phyloP scores from a whole-genome alignment of 2,329 filamentous ascomycete species.

The Colletotrichum camelliae region DNA sequence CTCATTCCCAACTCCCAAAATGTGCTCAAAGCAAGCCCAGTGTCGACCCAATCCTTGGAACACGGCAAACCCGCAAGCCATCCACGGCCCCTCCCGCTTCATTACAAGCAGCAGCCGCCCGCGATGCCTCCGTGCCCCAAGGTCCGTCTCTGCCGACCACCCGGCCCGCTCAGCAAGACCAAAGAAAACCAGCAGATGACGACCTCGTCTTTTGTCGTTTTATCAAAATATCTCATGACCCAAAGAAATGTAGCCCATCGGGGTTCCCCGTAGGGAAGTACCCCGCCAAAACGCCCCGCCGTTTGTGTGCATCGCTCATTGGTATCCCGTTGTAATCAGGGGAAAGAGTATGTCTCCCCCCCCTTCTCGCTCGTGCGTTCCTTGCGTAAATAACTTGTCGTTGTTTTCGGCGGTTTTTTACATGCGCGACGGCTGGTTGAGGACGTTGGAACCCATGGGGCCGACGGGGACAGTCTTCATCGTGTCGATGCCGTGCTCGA shows the following conservation, averaged over 20 bases:
- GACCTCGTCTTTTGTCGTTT: neutral
- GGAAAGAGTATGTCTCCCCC: neutral
- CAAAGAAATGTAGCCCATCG: neutral
- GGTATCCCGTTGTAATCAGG: neutral
- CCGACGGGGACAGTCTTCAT: neutral
- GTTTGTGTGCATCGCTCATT: neutral
- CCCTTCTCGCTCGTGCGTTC: neutral
- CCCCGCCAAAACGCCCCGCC: neutral
- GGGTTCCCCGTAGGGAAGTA: neutral
- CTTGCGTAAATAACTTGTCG: neutral
- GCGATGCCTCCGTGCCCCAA: neutral
- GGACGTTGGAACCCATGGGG: constrained; percentile 8
- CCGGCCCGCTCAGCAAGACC: neutral
- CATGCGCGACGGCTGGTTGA: constrained; percentile 15
- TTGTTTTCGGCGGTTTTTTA: neutral
- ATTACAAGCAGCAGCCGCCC: neutral
- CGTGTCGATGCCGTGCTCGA: constrained; percentile 13
- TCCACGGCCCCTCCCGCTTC: neutral
- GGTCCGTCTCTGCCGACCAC: neutral
- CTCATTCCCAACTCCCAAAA: neutral
- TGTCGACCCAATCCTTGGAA: neutral
- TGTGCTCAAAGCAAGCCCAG: neutral
- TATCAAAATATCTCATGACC: neutral
- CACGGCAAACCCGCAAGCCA: neutral
- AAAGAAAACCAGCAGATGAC: neutral